Evolutionary conservation across 768 basidiomycete species (phyloP).

Genomic region (Exidia glandulosa): DNA sequence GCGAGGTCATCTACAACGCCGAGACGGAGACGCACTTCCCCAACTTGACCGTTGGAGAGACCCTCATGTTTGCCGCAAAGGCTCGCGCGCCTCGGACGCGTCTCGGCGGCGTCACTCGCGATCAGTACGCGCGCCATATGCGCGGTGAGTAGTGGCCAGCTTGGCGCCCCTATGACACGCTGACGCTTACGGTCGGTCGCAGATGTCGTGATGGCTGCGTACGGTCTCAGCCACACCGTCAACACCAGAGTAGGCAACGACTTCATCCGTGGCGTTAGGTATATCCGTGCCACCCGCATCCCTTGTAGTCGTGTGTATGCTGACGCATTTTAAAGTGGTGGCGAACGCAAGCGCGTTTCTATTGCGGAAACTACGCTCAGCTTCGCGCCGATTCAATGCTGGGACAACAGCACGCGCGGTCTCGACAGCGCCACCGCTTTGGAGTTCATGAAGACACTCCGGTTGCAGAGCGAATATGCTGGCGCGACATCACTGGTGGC

Average conservation of each 20-base stretch:
- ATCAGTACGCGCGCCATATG: slow-evolving; percentile 26
- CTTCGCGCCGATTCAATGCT: slow-evolving; percentile 10
- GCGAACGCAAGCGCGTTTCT: slow-evolving; percentile 22
- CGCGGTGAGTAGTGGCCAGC: background rate
- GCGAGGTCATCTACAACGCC: slow-evolving; percentile 63
- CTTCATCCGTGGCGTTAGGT: slow-evolving; percentile 37
- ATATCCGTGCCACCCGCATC: too few relatives aligned
- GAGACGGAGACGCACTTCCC: slow-evolving; percentile 40
- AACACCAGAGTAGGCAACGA: slow-evolving; percentile 70
- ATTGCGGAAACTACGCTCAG: slow-evolving; percentile 16
- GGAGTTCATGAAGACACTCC: slow-evolving; percentile 36
- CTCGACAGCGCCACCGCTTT: slow-evolving; percentile 25
- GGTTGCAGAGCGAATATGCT: slow-evolving; percentile 29
- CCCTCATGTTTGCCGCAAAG: slow-evolving; percentile 41
- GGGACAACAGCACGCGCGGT: slow-evolving; percentile 19
- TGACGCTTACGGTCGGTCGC: slow-evolving; percentile 4
- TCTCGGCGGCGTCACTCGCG: slow-evolving; percentile 20
- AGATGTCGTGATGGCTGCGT: slow-evolving; percentile 52
- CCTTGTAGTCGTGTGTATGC: background rate
- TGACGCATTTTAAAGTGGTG: slow-evolving; percentile 22
- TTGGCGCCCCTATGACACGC: background rate
- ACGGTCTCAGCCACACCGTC: slow-evolving; percentile 63
- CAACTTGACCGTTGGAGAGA: slow-evolving; percentile 37
- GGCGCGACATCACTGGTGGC: slow-evolving; percentile 32
- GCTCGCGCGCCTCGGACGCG: slow-evolving; percentile 33